A percentile compares a stretch with the other conserved stretches of the same genome.
Evolutionary conservation across 306 rosid species (phyloP).

Genomic region (Mucuna pruriens): DNA sequence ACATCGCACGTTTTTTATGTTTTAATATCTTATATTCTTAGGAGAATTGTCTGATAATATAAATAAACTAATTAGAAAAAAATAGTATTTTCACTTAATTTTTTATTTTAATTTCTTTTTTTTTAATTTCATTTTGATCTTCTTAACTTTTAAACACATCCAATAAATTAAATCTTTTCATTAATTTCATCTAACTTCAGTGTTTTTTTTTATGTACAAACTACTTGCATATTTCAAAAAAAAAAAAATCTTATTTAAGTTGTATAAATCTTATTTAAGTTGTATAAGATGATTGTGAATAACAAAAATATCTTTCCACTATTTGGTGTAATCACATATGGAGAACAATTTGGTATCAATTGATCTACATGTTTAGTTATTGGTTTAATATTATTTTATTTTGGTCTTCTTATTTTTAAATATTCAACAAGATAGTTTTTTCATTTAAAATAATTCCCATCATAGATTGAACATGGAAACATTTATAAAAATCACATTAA

Average conservation of each 20-base stretch:
- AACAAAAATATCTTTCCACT: no score
- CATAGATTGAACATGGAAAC: no score
- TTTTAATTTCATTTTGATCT: background rate
- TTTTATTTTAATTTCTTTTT: background rate
- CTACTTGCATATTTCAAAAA: no score
- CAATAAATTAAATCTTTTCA: background rate
- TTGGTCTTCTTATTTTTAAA: background rate
- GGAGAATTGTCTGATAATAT: background rate
- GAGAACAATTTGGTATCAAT: no score
- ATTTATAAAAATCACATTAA: no score
- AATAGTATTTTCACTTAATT: background rate
- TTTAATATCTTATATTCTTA: background rate
- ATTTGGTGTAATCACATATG: no score
- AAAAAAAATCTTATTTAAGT: no score
- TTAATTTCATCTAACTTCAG: background rate
- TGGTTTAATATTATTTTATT: background rate
- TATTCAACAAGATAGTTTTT: background rate
- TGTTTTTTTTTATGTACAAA: no score
- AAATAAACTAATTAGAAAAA: background rate
- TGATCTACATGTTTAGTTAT: no score
- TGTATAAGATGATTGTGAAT: no score
- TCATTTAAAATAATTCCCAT: background rate
- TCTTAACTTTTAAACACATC: background rate
- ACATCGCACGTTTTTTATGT: background rate
- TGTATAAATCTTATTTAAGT: no score